phyloP scores from a whole-genome alignment of 2,329 filamentous ascomycete species.

The Geosmithia morbida region DNA sequence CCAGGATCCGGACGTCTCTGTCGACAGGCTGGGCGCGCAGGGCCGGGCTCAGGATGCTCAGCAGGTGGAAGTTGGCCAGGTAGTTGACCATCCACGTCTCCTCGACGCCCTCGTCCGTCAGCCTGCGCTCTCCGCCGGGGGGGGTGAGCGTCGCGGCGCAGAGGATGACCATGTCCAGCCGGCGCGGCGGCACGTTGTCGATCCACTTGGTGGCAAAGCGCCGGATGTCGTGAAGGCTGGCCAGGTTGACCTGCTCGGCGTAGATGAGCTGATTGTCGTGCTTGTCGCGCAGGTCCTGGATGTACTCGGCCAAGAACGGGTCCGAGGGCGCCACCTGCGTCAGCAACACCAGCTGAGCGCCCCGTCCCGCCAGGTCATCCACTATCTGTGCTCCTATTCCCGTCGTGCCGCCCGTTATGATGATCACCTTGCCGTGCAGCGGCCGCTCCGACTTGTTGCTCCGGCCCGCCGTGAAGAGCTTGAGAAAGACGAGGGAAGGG shows the following conservation, averaged over 20 bases:
- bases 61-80: conserved; percentile 85
- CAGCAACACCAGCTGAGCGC: conserved; percentile 82
- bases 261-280: conserved; percentile 83
- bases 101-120: conserved; percentile 7
- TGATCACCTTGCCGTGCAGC: conserved; percentile 87
- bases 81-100: conserved; percentile 57
- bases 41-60: conserved; percentile 82
- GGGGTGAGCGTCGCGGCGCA: conserved; percentile 71
- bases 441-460: conserved; percentile 61
- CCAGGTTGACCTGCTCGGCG: conserved; percentile 84
- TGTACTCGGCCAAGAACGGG: conserved; percentile 81
- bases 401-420: conserved; percentile 90
- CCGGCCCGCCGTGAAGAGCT: conserved; percentile 66
- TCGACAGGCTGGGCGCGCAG: conserved; percentile 85
- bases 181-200: conserved; percentile 78
- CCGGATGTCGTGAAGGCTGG: conserved; percentile 79
- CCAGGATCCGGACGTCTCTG: conserved; percentile 77
- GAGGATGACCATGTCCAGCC: conserved; percentile 82
- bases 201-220: conserved; percentile 96
- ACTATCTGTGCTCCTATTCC: conserved; percentile 75
- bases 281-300: conserved; percentile 67
- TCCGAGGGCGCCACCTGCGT: conserved; percentile 72
- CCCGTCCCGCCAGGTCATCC: conserved; percentile 59
- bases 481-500: conserved; percentile 33
- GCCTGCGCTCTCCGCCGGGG: conserved; percentile 43